These are phyloP conservation scores for Solidago caesia DNA, from an alignment of 129 eudicot genomes.

Conservation along the genomic window DNA sequence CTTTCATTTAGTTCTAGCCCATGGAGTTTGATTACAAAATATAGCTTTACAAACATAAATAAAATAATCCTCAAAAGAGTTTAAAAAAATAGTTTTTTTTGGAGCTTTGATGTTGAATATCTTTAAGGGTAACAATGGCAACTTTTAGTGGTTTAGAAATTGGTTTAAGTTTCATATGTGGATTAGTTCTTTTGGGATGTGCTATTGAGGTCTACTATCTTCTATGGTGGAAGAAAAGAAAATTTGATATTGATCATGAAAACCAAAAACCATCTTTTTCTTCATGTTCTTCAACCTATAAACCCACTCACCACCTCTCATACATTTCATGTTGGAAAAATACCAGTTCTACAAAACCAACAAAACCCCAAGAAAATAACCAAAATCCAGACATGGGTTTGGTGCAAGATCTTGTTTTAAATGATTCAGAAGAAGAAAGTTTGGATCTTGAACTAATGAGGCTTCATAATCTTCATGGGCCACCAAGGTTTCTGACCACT, in stretches of 20 bases:
- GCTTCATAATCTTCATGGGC: conserved; percentile 85
- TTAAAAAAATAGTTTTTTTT: conserved; percentile 8
- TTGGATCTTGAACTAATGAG: conserved; percentile 80
- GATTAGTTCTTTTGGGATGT: conserved; percentile 65
- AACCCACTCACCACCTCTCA: conserved; percentile 28
- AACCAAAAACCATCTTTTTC: conserved; percentile 27
- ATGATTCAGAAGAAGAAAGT: conserved; percentile 55
- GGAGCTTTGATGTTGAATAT: conserved; percentile 28
- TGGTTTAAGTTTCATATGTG: conserved; percentile 74
- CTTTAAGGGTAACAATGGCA: conserved; percentile 51
- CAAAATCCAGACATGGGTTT: conserved; percentile 49
- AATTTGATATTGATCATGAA: conserved; percentile 23
- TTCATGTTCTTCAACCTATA: conserved; percentile 30
- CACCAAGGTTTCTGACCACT: conserved; percentile 88
- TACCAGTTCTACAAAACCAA: conserved; percentile 29
- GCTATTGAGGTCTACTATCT: conserved; percentile 68
- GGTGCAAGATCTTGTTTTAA: conserved; percentile 29
- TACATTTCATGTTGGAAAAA: conserved; percentile 65
- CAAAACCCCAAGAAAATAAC: conserved; percentile 33
- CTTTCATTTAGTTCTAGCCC: background rate
- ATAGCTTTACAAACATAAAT: conserved; percentile 10
- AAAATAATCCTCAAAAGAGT: background rate
- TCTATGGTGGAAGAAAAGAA: conserved; percentile 72
- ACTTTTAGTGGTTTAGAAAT: conserved; percentile 67
- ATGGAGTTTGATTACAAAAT: conserved; percentile 17